These are phyloP conservation scores for Remersonia thermophila DNA, from an alignment of 2,329 filamentous ascomycete genomes.

Conservation along the genomic window DNA sequence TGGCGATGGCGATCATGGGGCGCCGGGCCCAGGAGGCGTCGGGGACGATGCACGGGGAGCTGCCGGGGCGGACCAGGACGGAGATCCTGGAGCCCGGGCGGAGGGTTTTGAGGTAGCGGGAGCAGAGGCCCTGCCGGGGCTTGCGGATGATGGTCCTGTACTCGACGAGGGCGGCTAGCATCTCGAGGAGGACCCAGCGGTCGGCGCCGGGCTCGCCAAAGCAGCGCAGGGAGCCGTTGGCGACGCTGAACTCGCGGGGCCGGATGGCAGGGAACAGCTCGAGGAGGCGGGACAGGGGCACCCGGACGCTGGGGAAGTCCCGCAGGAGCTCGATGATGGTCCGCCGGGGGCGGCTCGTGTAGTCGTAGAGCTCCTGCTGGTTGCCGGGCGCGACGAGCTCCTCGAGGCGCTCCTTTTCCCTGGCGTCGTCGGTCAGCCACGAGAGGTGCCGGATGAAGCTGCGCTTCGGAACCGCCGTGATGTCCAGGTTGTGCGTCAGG, in stretches of 20 bases:
- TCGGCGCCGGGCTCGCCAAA: background rate
- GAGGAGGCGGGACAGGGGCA: constrained; percentile 62
- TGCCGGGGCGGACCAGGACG: constrained; percentile 45
- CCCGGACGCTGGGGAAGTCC: constrained; percentile 73
- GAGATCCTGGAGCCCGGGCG: constrained; percentile 42
- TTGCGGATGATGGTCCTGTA: constrained; percentile 81
- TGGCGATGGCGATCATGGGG: constrained; percentile 66
- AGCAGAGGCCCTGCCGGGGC: constrained; percentile 77
- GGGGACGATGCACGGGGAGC: constrained; percentile 30
- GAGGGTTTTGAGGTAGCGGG: constrained; percentile 66
- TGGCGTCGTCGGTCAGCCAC: constrained; percentile 57
- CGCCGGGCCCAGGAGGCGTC: constrained; percentile 24
- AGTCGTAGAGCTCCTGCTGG: constrained; percentile 89
- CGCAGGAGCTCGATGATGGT: constrained; percentile 87
- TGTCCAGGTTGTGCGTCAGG: constrained; percentile 72
- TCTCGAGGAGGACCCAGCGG: constrained; percentile 37
- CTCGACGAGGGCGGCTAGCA: constrained; percentile 79
- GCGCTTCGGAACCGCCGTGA: constrained; percentile 77
- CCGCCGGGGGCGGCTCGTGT: constrained; percentile 78
- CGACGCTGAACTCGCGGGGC: constrained; percentile 89
- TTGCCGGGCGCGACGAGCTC: constrained; percentile 73
- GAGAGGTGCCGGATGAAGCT: constrained; percentile 72
- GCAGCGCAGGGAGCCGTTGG: constrained; percentile 41
- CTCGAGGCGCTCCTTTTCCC: constrained; percentile 67
- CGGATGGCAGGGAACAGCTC: constrained; percentile 69